Evolutionary conservation across 2,329 filamentous ascomycete species (phyloP), one percentile per base, ranked within the genome.

Genomic region (Penicillium sp.): DNA sequence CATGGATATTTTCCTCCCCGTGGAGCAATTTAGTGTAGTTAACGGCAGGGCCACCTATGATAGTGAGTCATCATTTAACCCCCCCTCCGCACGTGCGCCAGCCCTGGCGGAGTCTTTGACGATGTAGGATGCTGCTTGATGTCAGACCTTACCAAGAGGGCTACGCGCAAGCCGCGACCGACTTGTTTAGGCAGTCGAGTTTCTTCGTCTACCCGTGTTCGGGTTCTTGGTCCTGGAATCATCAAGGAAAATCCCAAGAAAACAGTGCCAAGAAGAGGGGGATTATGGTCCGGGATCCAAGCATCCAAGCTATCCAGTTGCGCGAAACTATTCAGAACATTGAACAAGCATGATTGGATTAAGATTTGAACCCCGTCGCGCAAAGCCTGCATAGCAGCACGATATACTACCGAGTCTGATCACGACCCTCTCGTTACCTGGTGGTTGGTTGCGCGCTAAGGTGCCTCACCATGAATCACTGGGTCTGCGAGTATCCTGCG

Each of bases 31-130:
- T 26, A 30, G 35, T 40, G 35, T 26, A n/a, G n/a, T n/a, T n/a
- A 45, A 44, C 42, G 30, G 26, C 45, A 40, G 24, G 56, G 44
- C 55, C 55, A 51, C 56, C 45, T 40, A 51, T 47, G 54, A 56
- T 15, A 30, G 58, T 40, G 51, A 54, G 51, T 33, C 30, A 49
- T 35, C 53, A 30, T 13, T 30, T 2, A 26, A 22, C n/a, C 26
- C 53, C 17, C n/a, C 19, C 53, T 9, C n/a, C 9, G 53, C 24
- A 56, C 45, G 45, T 49, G 45, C 45, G 13, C 45, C 24, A 49
- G 26, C 24, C 45, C 26, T n/a, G 44, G 45, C 44, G 45, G 24
- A 47, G 15, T 30, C 45, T 49, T 49, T 28, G 15, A 49, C 42
- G 42, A 30, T 49, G 45, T 15, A 49, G 15, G 24, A 28, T 49